Evolutionary conservation across 257 asterid genomes (phyloP).

Genomic region (Parsonsia alboflavescens): DNA sequence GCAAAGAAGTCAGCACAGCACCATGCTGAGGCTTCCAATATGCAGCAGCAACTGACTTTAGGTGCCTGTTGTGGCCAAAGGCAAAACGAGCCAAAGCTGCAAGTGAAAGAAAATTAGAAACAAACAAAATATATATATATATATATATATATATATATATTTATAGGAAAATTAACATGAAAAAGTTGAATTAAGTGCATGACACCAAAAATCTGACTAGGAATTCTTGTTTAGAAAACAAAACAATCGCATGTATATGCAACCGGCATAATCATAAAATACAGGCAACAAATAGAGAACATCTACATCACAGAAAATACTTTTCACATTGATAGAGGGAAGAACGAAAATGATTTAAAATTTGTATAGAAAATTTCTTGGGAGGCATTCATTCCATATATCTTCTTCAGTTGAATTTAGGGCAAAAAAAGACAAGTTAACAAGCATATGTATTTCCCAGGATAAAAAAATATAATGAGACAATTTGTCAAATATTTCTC

Average conservation of each 20-base stretch:
- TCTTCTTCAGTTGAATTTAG: background rate
- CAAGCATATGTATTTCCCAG: too few relatives aligned
- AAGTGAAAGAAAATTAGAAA: conserved; percentile 15
- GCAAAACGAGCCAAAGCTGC: conserved; percentile 98
- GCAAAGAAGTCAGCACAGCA: conserved; percentile 77
- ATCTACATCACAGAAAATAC: background rate
- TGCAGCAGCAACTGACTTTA: conserved; percentile 90
- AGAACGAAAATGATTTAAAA: background rate
- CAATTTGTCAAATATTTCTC: background rate
- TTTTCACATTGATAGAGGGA: background rate
- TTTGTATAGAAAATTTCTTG: background rate
- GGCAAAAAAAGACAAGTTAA: background rate
- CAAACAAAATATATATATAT: too few relatives aligned
- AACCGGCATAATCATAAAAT: background rate
- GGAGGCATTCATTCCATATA: background rate
- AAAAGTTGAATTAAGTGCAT: background rate
- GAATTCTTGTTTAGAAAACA: background rate
- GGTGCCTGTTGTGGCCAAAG: conserved; percentile 90
- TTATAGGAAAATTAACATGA: background rate
- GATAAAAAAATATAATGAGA: background rate
- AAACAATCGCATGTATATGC: background rate
- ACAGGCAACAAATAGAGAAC: background rate
- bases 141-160: too few relatives aligned
- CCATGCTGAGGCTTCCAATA: conserved; percentile 75
- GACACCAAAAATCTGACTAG: background rate